phyloP scores from a whole-genome alignment of 2,329 filamentous ascomycete species.

The Pyrenochaeta sp. region DNA sequence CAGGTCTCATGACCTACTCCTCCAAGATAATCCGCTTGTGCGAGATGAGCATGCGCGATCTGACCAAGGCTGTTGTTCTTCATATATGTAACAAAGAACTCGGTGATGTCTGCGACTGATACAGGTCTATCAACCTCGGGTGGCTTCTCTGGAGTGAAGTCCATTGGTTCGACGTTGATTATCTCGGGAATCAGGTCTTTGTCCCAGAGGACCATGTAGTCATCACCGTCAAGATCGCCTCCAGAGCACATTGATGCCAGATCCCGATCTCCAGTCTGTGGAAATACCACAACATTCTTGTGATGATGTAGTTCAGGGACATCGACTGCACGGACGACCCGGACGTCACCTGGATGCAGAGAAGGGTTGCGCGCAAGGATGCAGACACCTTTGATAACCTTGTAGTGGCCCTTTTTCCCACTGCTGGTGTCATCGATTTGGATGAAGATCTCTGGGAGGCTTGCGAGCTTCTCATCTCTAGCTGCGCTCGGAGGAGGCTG shows the following conservation, averaged over 20 bases:
- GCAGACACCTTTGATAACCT: constrained; percentile 77
- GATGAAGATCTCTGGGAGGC: constrained; percentile 85
- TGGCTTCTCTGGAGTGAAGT: constrained; percentile 69
- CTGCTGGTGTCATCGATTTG: constrained; percentile 72
- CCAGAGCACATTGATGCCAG: constrained; percentile 95
- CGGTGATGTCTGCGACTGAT: constrained; percentile 73
- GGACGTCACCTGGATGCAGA: constrained; percentile 89
- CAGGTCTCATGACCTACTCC: constrained; percentile 71
- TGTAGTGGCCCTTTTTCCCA: constrained; percentile 63
- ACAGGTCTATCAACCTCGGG: constrained; percentile 67
- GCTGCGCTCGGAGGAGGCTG: constrained; percentile 54
- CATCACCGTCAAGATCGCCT: constrained; percentile 93
- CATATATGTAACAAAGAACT: constrained; percentile 92
- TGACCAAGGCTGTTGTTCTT: constrained; percentile 82
- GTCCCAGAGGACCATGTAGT: constrained; percentile 96
- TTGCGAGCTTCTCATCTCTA: constrained; percentile 47
- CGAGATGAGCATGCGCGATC: constrained; percentile 85
- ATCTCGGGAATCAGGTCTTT: constrained; percentile 66
- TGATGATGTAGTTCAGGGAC: constrained; percentile 76
- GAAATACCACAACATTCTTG: constrained; percentile 86
- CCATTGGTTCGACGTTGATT: constrained; percentile 81
- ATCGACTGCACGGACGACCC: constrained; percentile 85
- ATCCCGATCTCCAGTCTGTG: constrained; percentile 81
- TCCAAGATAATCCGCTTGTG: constrained; percentile 73
- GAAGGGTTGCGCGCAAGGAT: constrained; percentile 91